A percentile compares a stretch with the other conserved stretches of the same genome.
phyloP scores from a whole-genome alignment of 2,329 filamentous ascomycete genomes.

The Aspergillus awamori region DNA sequence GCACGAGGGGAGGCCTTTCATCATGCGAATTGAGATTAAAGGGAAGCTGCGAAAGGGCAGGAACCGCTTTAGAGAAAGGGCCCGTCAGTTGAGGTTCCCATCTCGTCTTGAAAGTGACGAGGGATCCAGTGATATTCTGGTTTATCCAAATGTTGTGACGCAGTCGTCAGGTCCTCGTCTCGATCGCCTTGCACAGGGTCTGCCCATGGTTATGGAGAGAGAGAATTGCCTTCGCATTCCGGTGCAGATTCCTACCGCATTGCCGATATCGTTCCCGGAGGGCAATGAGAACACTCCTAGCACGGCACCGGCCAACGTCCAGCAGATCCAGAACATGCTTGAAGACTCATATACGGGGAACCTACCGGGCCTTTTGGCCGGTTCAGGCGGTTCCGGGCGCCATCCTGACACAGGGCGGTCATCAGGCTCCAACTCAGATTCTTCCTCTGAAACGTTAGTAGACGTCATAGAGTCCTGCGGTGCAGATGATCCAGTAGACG shows the following conservation, averaged over 20 bases:
- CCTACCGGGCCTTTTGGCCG: not conserved
- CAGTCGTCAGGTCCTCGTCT: not conserved
- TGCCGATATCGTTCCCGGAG: not conserved
- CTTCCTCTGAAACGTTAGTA: not conserved
- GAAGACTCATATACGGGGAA: not conserved
- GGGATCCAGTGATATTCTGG: slow-evolving; percentile 6
- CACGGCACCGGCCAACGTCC: too few species aligned
- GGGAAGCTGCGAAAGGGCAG: not conserved
- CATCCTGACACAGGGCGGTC: not conserved
- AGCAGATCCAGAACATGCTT: not conserved
- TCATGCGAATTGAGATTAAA: slow-evolving; percentile 1
- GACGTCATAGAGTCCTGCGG: not conserved
- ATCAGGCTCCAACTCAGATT: not conserved
- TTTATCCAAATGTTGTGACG: not conserved
- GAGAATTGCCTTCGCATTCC: slow-evolving; percentile 2
- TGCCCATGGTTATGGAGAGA: slow-evolving; percentile 1
- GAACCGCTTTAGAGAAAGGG: not conserved
- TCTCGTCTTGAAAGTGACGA: not conserved
- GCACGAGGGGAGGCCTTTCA: not conserved
- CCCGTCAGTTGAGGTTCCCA: not conserved
- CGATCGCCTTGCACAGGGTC: not conserved
- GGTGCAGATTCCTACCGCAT: not conserved
- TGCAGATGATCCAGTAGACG: not conserved
- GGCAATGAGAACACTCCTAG: fast-evolving
- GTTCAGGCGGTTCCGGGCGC: fast-evolving